A percentile compares a stretch with the other conserved stretches of the same genome.
These are phyloP conservation scores for Coniochaeta pulveracea DNA, from an alignment of 2,329 filamentous ascomycete species.

Conservation along the genomic window DNA sequence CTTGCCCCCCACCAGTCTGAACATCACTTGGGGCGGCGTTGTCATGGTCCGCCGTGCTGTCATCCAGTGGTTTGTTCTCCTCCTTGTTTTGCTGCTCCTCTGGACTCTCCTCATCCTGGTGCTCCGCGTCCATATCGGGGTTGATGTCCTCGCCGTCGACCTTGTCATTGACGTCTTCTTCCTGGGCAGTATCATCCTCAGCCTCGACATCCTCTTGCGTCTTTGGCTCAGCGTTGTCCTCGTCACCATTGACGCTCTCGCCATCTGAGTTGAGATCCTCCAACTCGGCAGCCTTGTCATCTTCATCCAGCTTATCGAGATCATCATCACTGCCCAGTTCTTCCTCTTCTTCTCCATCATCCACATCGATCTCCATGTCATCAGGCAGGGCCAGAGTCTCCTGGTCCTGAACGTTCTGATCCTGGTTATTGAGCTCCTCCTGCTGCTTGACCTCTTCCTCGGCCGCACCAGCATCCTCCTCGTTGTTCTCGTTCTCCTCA, in stretches of 20 bases:
- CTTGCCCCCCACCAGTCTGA: conserved; percentile 54
- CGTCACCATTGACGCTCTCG: conserved; percentile 36
- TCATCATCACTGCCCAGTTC: conserved; percentile 44
- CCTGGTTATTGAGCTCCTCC: conserved; percentile 47
- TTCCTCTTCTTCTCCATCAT: conserved; percentile 42
- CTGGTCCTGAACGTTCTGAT: conserved; percentile 71
- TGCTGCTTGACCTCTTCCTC: conserved; percentile 45
- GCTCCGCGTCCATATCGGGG: conserved; percentile 20
- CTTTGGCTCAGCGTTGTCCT: conserved; percentile 35
- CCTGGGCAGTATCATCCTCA: conserved; percentile 12
- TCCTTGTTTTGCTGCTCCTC: conserved; percentile 43
- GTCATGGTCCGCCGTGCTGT: conserved; percentile 43
- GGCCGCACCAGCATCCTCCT: conserved; percentile 49
- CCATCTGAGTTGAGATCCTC: conserved; percentile 24
- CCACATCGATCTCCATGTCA: conserved; percentile 72
- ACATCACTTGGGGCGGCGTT: conserved; percentile 52
- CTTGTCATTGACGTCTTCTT: conserved; percentile 27
- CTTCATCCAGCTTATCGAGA: conserved; percentile 27
- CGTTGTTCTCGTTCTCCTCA: conserved; percentile 33
- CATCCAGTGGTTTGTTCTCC: conserved; percentile 28
- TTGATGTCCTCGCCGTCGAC: conserved; percentile 30
- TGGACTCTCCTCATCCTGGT: conserved; percentile 16
- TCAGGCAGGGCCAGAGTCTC: conserved; percentile 77
- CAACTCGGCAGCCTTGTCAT: conserved; percentile 15
- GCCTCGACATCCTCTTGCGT: conserved; percentile 35